A percentile compares a stretch with the other conserved stretches of the same genome.
Conservation (phyloP, 2,329 filamentous ascomycete species). For the Cercospora beticola region DNA sequence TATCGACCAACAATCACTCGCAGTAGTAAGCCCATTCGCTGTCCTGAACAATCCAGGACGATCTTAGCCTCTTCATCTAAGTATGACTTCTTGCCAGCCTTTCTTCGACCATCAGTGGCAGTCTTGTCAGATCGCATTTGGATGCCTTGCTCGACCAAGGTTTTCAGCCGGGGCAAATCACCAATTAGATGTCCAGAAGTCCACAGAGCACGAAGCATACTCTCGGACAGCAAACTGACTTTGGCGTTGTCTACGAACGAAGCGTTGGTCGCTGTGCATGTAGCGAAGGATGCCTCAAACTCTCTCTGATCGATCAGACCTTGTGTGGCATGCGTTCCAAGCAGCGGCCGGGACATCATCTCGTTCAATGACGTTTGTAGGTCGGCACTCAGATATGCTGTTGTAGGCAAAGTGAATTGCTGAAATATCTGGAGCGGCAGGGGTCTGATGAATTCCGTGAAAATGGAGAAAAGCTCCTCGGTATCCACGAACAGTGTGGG, state of each 20-base stretch:
- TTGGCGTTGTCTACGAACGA: slow-evolving; percentile 69
- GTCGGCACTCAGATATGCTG: slow-evolving; percentile 35
- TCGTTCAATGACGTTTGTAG: slow-evolving; percentile 55
- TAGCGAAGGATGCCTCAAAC: slow-evolving; percentile 63
- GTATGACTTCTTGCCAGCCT: slow-evolving; percentile 38
- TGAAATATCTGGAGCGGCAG: slow-evolving; percentile 60
- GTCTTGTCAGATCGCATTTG: slow-evolving; percentile 49
- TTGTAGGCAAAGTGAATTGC: slow-evolving; percentile 53
- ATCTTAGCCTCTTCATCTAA: slow-evolving; percentile 41
- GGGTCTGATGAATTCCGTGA: slow-evolving; percentile 58
- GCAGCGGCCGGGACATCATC: slow-evolving; percentile 52
- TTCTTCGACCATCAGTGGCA: slow-evolving; percentile 47
- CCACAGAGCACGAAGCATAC: slow-evolving; percentile 57
- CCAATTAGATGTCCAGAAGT: slow-evolving; percentile 31
- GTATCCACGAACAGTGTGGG: slow-evolving; percentile 49
- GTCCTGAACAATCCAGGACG: slow-evolving; percentile 37
- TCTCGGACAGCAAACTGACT: slow-evolving; percentile 67
- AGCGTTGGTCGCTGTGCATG: slow-evolving; percentile 62
- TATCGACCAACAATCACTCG: slow-evolving; percentile 13
- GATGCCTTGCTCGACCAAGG: slow-evolving; percentile 55
- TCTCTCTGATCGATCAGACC: slow-evolving; percentile 50
- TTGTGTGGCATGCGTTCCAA: slow-evolving; percentile 46
- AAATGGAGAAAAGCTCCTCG: slow-evolving; percentile 59
- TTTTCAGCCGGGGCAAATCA: slow-evolving; percentile 25
- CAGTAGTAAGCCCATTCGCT: slow-evolving; percentile 29